A percentile compares a stretch with the other conserved stretches of the same genome.
These are phyloP conservation scores for Camptophora hylomeconis DNA, from an alignment of 2,329 filamentous ascomycete genomes.

Conservation along the genomic window DNA sequence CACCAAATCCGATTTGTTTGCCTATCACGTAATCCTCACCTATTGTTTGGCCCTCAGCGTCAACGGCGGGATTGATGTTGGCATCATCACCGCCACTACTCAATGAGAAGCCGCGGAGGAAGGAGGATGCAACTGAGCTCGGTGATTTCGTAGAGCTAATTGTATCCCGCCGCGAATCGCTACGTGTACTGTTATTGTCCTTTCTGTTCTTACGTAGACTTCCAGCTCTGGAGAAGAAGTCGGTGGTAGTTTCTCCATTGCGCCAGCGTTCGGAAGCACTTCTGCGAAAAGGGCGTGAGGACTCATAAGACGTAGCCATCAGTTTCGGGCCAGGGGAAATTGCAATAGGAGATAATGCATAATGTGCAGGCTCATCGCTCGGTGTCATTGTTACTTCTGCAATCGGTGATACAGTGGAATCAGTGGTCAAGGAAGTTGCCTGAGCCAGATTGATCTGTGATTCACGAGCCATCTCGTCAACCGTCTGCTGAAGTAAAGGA, in stretches of 20 bases:
- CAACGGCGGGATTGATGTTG: conserved; percentile 37
- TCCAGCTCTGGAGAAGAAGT: conserved; percentile 17
- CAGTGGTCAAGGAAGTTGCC: conserved; percentile 12
- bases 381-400: conserved; percentile 11
- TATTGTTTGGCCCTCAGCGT: conserved; percentile 55
- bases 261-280: conserved; percentile 17
- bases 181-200: conserved; percentile 10
- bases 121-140: conserved; percentile 46
- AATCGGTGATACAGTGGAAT: conserved; percentile 12
- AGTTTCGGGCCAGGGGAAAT: conserved; percentile 5
- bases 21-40: conserved; percentile 55
- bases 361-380: conserved; percentile 5
- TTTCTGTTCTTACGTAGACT: conserved; percentile 15
- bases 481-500: conserved; percentile 17
- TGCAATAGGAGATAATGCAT: conserved; percentile 10
- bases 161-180: conserved; percentile 13
- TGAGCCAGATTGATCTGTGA: conserved; percentile 9
- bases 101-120: conserved; percentile 35
- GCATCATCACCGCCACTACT: conserved; percentile 31
- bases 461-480: conserved; percentile 17
- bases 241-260: conserved; percentile 21
- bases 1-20: conserved; percentile 51
- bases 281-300: conserved; percentile 11
- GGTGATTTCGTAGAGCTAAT: conserved; percentile 33
- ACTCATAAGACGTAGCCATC: conserved; percentile 14